Percentiles rank a stretch among this genome's conserved stretches.
Evolutionary conservation across 345 rosid genomes (phyloP).

Genomic region (Sisymbrium altissimum): DNA sequence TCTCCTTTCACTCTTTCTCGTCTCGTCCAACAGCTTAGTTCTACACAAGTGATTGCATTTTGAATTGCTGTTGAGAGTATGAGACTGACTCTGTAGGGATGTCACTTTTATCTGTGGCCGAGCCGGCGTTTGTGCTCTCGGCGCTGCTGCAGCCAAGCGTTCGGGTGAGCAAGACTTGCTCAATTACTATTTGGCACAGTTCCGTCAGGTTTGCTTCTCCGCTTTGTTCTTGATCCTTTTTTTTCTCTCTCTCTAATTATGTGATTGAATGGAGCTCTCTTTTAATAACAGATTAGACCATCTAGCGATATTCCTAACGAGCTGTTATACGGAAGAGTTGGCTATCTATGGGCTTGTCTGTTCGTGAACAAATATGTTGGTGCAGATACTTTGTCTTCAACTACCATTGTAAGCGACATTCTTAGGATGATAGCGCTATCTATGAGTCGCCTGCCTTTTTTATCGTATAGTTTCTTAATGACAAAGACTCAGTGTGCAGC

Average conservation of each 20-base stretch:
- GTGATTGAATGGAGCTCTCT: background rate
- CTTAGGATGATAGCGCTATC: background rate
- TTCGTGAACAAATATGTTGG: slow-evolving; percentile 52
- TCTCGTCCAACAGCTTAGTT: background rate
- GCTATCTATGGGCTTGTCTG: slow-evolving; percentile 60
- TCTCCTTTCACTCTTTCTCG: background rate
- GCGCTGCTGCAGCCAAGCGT: slow-evolving; percentile 54
- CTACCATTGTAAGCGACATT: slow-evolving; percentile 38
- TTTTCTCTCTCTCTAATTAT: background rate
- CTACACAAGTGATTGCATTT: background rate
- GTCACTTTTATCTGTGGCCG: slow-evolving; percentile 62
- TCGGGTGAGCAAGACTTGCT: slow-evolving; percentile 40
- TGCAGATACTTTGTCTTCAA: slow-evolving; percentile 44
- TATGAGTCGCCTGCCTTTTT: background rate
- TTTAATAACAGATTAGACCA: slow-evolving; percentile 43
- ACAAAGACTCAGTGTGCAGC: slow-evolving; percentile 32
- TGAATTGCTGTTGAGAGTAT: background rate
- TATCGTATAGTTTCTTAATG: background rate
- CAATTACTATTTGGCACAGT: slow-evolving; percentile 42
- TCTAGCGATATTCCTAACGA: slow-evolving; percentile 49
- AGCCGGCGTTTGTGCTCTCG: slow-evolving; percentile 66
- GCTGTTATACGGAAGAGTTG: slow-evolving; percentile 61
- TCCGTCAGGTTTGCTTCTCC: slow-evolving; percentile 40
- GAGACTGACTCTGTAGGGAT: slow-evolving; percentile 29
- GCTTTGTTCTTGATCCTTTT: background rate